Base-by-base conservation (phyloP, 83 land plant genomes). In the Picea abies region DNA sequence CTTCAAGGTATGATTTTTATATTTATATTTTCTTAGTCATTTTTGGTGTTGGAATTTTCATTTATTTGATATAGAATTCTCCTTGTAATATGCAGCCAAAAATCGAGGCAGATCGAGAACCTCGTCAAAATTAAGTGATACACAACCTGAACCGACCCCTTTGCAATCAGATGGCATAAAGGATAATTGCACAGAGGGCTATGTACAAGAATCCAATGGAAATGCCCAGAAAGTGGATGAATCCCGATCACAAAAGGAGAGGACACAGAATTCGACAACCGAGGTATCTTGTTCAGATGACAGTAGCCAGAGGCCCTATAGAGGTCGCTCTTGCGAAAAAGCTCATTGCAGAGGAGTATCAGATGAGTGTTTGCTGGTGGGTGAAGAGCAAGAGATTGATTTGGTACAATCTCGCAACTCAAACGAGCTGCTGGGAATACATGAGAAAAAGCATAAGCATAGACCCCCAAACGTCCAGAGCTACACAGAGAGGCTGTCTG, bases 1-100 rank as follows among this genome's bases (percentile, higher is more conserved):
- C 92, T 92, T 16, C 80, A 78, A 92, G 91, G 94, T 92, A 88
- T 26, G 44, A 19, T 5, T 80, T 14, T 25, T 35, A 47, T 22
- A 26, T 0, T 1, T 67, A 10, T 15, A 9, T 8, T 49, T 9
- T 9, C 56, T 49, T 9, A 49, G 12, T 49, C 56, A 49, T 49
- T 49, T 49, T 49, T 49, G 9, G 10, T 49, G 56, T 49, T 9
- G 56, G 56, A 49, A 49, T 49, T 49, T 49, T 49, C 11, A 49
- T 49, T 49, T 49, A 49, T 49, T 49, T 49, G 56, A 49, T 49
- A 9, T 49, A 49, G 11, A 49, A 49, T 49, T 49, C 0, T 49
- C 12, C 56, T 49, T 49, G 56, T 49, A 39, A 72, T 20, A 2
- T 72, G 56, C 76, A 72, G 76, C 76, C 20, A 72, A 72, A 56